These are phyloP conservation scores for Vicia sativa DNA, from an alignment of 306 rosid species.

Conservation along the genomic window DNA sequence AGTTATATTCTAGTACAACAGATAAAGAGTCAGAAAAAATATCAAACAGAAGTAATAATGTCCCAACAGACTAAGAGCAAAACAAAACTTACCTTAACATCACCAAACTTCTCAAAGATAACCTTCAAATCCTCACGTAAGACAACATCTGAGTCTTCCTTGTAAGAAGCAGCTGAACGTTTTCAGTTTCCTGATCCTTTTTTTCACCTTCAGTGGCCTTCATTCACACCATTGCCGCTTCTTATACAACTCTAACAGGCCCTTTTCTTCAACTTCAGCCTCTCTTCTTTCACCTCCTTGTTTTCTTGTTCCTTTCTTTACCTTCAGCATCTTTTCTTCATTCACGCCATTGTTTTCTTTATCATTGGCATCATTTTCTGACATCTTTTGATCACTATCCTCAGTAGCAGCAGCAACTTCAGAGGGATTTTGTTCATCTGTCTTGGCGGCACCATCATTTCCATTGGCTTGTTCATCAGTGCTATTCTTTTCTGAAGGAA, in stretches of 20 bases:
- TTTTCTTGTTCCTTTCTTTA: slow-evolving; percentile 47
- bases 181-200: slow-evolving; percentile 51
- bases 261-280: slow-evolving; percentile 7
- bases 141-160: slow-evolving; percentile 66
- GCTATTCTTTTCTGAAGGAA: slow-evolving; percentile 48
- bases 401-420: slow-evolving; percentile 20
- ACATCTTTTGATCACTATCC: slow-evolving; percentile 36
- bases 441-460: slow-evolving; percentile 24
- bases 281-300: slow-evolving; percentile 10
- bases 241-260: neutral
- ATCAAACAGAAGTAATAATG: neutral
- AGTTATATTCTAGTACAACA: neutral
- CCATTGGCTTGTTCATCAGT: slow-evolving; percentile 41
- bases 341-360: slow-evolving; percentile 36
- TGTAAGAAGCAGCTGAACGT: slow-evolving; percentile 47
- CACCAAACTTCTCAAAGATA: slow-evolving; percentile 75
- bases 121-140: slow-evolving; percentile 78
- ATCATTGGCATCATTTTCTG: slow-evolving; percentile 40
- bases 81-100: slow-evolving; percentile 62
- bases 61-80: neutral
- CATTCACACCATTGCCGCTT: slow-evolving; percentile 35
- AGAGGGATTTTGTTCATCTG: slow-evolving; percentile 45
- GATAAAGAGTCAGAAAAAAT: neutral
- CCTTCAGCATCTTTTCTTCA: slow-evolving; percentile 52
- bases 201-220: slow-evolving; percentile 53